Base-by-base conservation (phyloP, 1,139 yeast species). In the Saccharomycopsis crataegensis region DNA sequence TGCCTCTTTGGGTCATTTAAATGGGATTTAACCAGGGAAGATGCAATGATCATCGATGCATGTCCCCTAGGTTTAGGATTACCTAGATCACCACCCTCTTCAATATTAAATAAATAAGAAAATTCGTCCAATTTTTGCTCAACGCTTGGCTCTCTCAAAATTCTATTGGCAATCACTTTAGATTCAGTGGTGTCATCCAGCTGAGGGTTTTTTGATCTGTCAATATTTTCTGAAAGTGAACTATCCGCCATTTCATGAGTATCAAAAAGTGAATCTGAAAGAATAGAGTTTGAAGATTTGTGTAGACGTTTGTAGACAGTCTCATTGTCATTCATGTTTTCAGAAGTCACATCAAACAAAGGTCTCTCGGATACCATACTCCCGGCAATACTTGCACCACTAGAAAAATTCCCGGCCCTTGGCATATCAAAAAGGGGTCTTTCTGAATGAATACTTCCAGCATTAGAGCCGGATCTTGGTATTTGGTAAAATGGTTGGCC, bases 331-430 rank as follows among this genome's bases (percentile, higher is more conserved):
- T 46, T 43, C 2, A 28, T 7, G 32, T 8, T n/a, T 11, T 50
- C 42, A n/a, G 38, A 22, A 5, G 37, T 28, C 17, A 32, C 8
- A 32, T 53, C 56, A 14, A 16, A 49, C 16, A 54, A 40, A 28
- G 57, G 57, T 41, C 46, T 43, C 32, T 54, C 57, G 16, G 55
- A 52, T 4, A 53, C 8, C 43, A 54, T 42, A 14, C 57, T 54
- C 8, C 52, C 55, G 12, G 50, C 38, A 33, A 54, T 43, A 38
- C 57, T 54, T 16, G 49, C 47, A 43, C 49, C 46, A 40, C 43
- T 52, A 28, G 48, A 28, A 17, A 17, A 6, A 8, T 11, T 32
- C 7, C 22, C 43, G 8, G 42, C 22, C 6, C 11, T 22, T 36
- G 32, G 8, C 9, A 16, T 14, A 16, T 37, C 38, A 28, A 31